Percentiles rank a stretch among this genome's conserved stretches.
Conservation (phyloP, 2,329 filamentous ascomycete genomes). For the Polytolypa hystricis region DNA sequence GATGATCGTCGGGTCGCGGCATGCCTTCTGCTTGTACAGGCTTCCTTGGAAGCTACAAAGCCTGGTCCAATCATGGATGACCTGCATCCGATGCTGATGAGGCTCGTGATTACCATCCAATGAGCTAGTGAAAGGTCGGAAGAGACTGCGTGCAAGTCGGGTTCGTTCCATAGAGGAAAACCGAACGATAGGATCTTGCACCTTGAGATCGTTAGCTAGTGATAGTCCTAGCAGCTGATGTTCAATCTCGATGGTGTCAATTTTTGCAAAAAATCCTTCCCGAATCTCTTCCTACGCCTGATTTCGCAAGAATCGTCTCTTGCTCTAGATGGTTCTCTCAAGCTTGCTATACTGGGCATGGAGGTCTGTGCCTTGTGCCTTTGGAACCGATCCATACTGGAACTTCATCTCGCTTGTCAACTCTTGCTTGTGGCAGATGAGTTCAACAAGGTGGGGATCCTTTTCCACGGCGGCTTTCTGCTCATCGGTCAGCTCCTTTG, state of each 20-base stretch:
- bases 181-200: neutral
- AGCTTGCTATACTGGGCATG: conserved; percentile 3
- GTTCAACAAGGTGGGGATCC: conserved; percentile 1
- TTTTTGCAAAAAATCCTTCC: conserved; percentile 3
- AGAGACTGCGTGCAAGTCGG: conserved; percentile 1
- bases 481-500: conserved; percentile 1
- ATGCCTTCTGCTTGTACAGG: neutral
- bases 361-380: neutral
- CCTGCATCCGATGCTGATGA: neutral
- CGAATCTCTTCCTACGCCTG: neutral
- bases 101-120: neutral
- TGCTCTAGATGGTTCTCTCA: neutral
- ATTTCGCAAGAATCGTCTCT: neutral
- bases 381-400: neutral
- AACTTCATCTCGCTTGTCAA: conserved; percentile 1
- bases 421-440: neutral
- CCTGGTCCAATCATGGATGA: conserved; percentile 1
- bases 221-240: conserved; percentile 2
- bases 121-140: neutral
- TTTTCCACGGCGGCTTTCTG: neutral
- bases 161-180: conserved; percentile 1
- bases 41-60: neutral
- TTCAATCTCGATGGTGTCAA: conserved; percentile 5
- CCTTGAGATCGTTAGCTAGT: neutral
- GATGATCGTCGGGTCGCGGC: neutral